phyloP scores from a whole-genome alignment of 768 basidiomycete species.

The Pulveroboletus sp. region DNA sequence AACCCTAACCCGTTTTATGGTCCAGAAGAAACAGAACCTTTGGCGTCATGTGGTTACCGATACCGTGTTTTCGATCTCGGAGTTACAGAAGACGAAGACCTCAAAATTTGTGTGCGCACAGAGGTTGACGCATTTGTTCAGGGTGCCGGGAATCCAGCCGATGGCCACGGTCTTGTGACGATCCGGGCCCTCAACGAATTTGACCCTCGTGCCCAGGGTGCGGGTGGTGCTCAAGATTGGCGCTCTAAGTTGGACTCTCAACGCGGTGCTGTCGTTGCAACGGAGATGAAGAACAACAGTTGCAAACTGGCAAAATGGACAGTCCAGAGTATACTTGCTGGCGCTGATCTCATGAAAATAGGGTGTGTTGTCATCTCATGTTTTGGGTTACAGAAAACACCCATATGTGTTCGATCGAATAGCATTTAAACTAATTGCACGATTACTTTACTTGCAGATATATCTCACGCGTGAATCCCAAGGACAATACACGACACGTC shows the following conservation, averaged over 20 bases:
- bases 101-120: slow-evolving; percentile 88
- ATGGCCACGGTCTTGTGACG: slow-evolving; percentile 78
- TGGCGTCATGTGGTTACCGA: slow-evolving; percentile 94
- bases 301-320: slow-evolving; percentile 98
- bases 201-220: slow-evolving; percentile 83
- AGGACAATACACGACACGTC: slow-evolving; percentile 93
- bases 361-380: slow-evolving; percentile 54
- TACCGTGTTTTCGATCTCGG: slow-evolving; percentile 95
- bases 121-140: slow-evolving; percentile 90
- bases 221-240: slow-evolving; percentile 98
- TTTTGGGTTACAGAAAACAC: background rate
- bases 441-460: slow-evolving; percentile 50
- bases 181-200: slow-evolving; percentile 97
- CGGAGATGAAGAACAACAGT: slow-evolving; percentile 99
- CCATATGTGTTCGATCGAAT: background rate
- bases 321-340: slow-evolving; percentile 90
- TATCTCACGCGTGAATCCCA: slow-evolving; percentile 89
- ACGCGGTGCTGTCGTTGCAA: slow-evolving; percentile 95
- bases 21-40: slow-evolving; percentile 89
- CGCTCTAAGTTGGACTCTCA: slow-evolving; percentile 94
- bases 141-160: slow-evolving; percentile 54
- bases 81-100: slow-evolving; percentile 84
- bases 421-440: slow-evolving; percentile 7
- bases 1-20: slow-evolving; percentile 95
- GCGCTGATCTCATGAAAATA: slow-evolving; percentile 95